Evolutionary conservation across 2,329 filamentous ascomycete species (phyloP), one percentile per base, ranked within the genome.

Genomic region (Periglandula ipomoeae): DNA sequence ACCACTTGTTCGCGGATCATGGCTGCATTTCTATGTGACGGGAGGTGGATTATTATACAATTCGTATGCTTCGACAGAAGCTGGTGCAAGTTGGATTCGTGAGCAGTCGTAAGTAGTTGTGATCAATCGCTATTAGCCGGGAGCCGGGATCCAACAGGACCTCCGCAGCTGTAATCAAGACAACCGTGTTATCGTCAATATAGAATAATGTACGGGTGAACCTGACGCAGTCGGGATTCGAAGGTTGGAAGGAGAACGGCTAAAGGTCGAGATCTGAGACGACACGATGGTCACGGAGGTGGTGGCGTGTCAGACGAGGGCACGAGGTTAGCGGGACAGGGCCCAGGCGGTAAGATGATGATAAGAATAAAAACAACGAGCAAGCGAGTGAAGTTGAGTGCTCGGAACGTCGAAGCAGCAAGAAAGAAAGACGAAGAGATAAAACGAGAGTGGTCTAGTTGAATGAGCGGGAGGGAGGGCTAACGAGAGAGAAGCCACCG

Each of bases 1-100:
- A 61, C 53, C 43, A 58, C 55, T 55, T 61, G 63, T 50, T 58
- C 60, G 52, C 61, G 64, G 49, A 63, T 62, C 65, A 68, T 66
- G 56, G 54, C 62, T 56, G 61, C 63, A 66, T 66, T 43, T 55
- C 60, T 40, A 8, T 4, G 20, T 9, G 22, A 30, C 15, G 19
- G 22, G 5, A 4, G 19, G 9, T 23, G 20, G 15, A 45, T 13
- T 7, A 11, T 30, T 19, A 30, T 7, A 20, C 1, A 17, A 37
- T 38, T 20, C 22, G 13, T 11, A 23, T 11, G 17, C 19, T 10
- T 6, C 5, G 19, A 9, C 24, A 19, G 20, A 13, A 7, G 34
- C 23, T 34, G 10, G 2, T 11, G 32, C 22, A 37, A 10, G 17
- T 24, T 11, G 13, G 7, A 15, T 38, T 26, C 43, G 22, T n/a